These are phyloP conservation scores for Paxillus ammoniavirescens DNA, from an alignment of 768 basidiomycete species.

Conservation along the genomic window DNA sequence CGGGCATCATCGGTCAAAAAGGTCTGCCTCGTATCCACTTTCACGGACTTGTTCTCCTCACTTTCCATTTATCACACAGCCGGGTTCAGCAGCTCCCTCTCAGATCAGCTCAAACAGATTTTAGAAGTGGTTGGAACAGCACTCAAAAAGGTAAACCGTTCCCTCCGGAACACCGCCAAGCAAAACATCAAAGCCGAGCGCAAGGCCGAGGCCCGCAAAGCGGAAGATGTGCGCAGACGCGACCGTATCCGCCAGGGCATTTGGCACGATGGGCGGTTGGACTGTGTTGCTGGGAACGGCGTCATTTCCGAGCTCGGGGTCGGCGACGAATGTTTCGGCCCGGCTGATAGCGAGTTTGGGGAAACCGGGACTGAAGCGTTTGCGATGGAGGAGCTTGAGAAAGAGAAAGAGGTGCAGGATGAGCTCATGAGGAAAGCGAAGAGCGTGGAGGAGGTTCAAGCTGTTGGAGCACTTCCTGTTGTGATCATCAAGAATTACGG, in stretches of 20 bases:
- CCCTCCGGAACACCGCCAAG: slow-evolving; percentile 46
- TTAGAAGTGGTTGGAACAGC: slow-evolving; percentile 75
- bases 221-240: slow-evolving; percentile 37
- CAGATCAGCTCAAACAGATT: slow-evolving; percentile 82
- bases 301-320: slow-evolving; percentile 83
- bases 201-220: slow-evolving; percentile 34
- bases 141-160: slow-evolving; percentile 59
- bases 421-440: slow-evolving; percentile 30
- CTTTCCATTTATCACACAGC: slow-evolving; percentile 43
- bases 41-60: not conserved
- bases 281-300: slow-evolving; percentile 83
- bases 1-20: slow-evolving; percentile 96
- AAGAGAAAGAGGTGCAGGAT: slow-evolving; percentile 31
- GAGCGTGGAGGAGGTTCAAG: slow-evolving; percentile 45
- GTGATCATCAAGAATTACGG: slow-evolving; percentile 85
- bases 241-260: slow-evolving; percentile 57
- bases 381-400: slow-evolving; percentile 18
- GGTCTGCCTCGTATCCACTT: slow-evolving; percentile 37
- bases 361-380: slow-evolving; percentile 6
- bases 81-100: slow-evolving; percentile 75
- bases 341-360: slow-evolving; percentile 31
- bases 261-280: slow-evolving; percentile 87
- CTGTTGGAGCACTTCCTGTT: slow-evolving; percentile 69
- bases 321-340: slow-evolving; percentile 64
- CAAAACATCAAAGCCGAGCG: slow-evolving; percentile 38